A percentile compares a stretch with the other conserved stretches of the same genome.
Conservation (phyloP, 78 protist genomes). For the Dictyostelium firmibasis region DNA sequence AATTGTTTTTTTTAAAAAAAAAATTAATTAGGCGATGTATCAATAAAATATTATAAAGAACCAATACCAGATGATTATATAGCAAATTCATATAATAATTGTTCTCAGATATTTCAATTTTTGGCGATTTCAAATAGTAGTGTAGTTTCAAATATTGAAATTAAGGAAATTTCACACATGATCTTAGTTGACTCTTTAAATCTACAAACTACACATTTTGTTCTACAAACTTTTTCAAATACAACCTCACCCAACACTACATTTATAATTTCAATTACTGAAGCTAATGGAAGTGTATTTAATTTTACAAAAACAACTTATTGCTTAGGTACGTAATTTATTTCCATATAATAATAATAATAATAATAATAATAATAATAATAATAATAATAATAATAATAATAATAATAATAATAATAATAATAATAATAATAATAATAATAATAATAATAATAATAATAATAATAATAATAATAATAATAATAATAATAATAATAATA, state of each 20-base stretch:
- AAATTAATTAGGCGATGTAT: not conserved
- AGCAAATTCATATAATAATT: not conserved
- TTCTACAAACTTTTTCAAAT: not conserved
- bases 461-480: too few species aligned
- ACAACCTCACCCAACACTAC: not conserved
- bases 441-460: too few species aligned
- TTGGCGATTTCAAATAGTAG: not conserved
- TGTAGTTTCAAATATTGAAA: too few species aligned
- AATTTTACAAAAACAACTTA: not conserved
- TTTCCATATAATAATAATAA: too few species aligned
- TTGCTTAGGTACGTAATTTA: not conserved
- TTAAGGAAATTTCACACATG: too few species aligned
- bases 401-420: too few species aligned
- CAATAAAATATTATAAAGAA: not conserved
- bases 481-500: too few species aligned
- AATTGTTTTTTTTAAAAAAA: too few species aligned
- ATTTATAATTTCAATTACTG: not conserved
- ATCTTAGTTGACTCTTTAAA: too few species aligned
- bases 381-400: too few species aligned
- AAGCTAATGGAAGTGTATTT: not conserved
- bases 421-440: too few species aligned
- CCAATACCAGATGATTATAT: not conserved
- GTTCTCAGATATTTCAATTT: not conserved
- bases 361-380: too few species aligned
- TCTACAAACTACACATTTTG: not conserved